Evolutionary conservation across 192 early-diverging fungal genomes (phyloP).

Genomic region (Geosiphon pyriformis): DNA sequence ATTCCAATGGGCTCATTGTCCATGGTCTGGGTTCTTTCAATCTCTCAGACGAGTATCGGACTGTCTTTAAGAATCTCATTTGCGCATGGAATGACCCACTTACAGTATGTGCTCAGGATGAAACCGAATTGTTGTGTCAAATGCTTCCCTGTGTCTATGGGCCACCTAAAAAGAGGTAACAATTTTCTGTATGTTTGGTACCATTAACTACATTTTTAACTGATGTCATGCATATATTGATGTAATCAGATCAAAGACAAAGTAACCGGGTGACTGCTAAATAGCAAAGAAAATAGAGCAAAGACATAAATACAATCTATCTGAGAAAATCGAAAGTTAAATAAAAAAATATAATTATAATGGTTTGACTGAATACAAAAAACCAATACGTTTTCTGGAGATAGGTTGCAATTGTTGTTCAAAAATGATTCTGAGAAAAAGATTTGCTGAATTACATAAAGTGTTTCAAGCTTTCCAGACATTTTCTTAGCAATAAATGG

Average conservation of each 20-base stretch:
- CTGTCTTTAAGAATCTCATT: constrained; percentile 1
- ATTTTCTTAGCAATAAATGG: too few relatives aligned
- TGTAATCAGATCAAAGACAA: constrained; percentile 6
- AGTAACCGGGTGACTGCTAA: constrained; percentile 5
- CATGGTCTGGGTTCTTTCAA: constrained; percentile 6
- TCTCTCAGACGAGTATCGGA: neutral
- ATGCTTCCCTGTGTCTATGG: constrained; percentile 8
- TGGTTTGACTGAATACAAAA: too few relatives aligned
- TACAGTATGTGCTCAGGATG: neutral
- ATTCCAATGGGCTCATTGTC: constrained; percentile 8
- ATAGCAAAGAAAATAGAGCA: neutral
- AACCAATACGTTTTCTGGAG: too few relatives aligned
- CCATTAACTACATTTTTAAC: too few relatives aligned
- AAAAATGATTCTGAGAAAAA: too few relatives aligned
- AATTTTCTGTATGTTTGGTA: constrained; percentile 1
- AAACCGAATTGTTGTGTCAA: constrained; percentile 5
- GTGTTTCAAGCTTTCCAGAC: too few relatives aligned
- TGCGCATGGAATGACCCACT: neutral
- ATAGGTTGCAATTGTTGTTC: too few relatives aligned
- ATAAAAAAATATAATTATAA: constrained; percentile 2
- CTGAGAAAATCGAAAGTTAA: constrained; percentile 2
- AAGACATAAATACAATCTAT: constrained; percentile 2
- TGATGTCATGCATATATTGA: neutral
- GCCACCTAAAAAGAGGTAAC: constrained; percentile 3
- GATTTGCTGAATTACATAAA: too few relatives aligned